Percentiles rank a stretch among this genome's conserved stretches.
phyloP scores from a whole-genome alignment of 2,329 filamentous ascomycete species.

The Neofusicoccum kwambonambiense region DNA sequence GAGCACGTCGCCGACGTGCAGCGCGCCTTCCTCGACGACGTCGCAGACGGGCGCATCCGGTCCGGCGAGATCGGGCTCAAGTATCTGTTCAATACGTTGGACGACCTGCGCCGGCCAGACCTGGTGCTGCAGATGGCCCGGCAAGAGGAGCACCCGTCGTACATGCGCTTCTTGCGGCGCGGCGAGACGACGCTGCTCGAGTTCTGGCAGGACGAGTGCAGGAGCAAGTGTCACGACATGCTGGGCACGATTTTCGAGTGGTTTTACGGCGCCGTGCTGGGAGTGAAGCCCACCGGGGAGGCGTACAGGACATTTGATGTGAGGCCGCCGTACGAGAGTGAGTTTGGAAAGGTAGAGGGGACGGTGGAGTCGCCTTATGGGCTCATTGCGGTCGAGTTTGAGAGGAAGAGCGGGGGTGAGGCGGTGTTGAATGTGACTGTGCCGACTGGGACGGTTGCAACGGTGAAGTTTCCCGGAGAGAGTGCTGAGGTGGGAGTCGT shows the following conservation, averaged over 20 bases:
- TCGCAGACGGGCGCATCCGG: constrained; percentile 34
- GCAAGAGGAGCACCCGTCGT: constrained; percentile 49
- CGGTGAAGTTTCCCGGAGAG: constrained; percentile 21
- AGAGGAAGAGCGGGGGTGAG: not conserved
- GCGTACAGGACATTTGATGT: constrained; percentile 44
- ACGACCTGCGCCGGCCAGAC: constrained; percentile 41
- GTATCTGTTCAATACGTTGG: constrained; percentile 44
- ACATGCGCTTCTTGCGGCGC: constrained; percentile 48
- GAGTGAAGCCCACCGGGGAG: constrained; percentile 36
- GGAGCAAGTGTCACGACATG: constrained; percentile 50
- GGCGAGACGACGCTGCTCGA: constrained; percentile 47
- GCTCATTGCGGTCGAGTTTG: constrained; percentile 32
- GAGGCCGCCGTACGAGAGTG: constrained; percentile 39
- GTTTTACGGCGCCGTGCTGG: constrained; percentile 46
- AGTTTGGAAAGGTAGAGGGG: constrained; percentile 42
- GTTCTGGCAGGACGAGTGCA: constrained; percentile 47
- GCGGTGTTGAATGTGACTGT: constrained; percentile 25
- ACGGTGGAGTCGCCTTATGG: constrained; percentile 42
- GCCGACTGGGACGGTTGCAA: constrained; percentile 26
- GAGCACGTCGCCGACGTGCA: constrained; percentile 28
- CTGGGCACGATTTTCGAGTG: constrained; percentile 50
- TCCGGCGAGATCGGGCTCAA: constrained; percentile 46
- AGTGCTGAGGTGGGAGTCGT: not conserved
- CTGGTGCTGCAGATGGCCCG: constrained; percentile 46
- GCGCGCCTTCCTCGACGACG: constrained; percentile 29